phyloP scores from a whole-genome alignment of 768 basidiomycete genomes.

The Termitomyces sp. region DNA sequence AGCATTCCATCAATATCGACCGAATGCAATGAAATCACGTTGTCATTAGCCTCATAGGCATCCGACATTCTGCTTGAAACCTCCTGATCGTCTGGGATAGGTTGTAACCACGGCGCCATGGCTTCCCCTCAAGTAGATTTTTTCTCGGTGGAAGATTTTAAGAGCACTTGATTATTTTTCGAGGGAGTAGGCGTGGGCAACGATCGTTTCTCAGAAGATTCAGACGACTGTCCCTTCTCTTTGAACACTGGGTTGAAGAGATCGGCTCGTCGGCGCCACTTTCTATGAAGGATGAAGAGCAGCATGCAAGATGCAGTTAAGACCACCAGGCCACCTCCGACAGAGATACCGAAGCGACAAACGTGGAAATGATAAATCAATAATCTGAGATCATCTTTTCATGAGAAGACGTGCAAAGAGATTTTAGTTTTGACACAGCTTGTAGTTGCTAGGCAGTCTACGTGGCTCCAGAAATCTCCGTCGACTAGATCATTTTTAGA shows the following conservation, averaged over 20 bases:
- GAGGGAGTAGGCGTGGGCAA: neutral
- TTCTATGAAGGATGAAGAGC: slow-evolving; percentile 38
- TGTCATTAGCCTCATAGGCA: slow-evolving; percentile 1
- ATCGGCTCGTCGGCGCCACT: slow-evolving; percentile 27
- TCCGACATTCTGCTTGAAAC: slow-evolving; percentile 1
- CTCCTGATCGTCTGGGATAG: slow-evolving; percentile 22
- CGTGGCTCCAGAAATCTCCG: slow-evolving; percentile 26
- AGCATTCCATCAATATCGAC: slow-evolving; percentile 53
- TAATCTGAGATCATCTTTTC: neutral
- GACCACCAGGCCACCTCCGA: slow-evolving; percentile 37
- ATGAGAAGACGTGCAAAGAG: slow-evolving; percentile 15
- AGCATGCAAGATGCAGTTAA: slow-evolving; percentile 38
- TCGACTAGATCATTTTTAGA: slow-evolving; percentile 19
- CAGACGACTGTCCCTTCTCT: slow-evolving; percentile 14
- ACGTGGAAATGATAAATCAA: slow-evolving; percentile 23
- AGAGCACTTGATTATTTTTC: slow-evolving; percentile 6
- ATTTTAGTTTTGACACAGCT: neutral
- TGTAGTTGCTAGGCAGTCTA: slow-evolving; percentile 10
- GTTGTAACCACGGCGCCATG: slow-evolving; percentile 32
- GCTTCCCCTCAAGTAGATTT: slow-evolving; percentile 21
- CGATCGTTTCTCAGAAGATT: neutral
- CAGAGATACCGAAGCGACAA: slow-evolving; percentile 40
- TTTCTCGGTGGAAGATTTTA: slow-evolving; percentile 28
- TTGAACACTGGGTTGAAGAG: slow-evolving; percentile 20
- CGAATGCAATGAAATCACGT: slow-evolving; percentile 29